Percentiles rank a stretch among this genome's conserved stretches.
Evolutionary conservation across 306 rosid genomes (phyloP).

Genomic region (Lathyrus sativus): DNA sequence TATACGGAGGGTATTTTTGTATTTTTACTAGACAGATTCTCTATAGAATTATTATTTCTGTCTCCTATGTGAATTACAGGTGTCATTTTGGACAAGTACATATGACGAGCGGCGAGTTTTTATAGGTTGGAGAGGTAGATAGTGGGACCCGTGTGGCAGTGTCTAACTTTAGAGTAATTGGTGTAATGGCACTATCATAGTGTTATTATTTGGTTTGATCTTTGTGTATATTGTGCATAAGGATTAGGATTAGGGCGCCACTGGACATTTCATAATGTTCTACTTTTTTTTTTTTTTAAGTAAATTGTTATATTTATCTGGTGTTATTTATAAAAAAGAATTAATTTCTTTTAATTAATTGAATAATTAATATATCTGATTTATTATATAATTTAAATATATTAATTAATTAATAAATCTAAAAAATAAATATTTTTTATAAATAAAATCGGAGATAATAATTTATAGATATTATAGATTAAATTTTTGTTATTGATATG

Average conservation of each 20-base stretch:
- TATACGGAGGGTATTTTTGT: conserved; percentile 34
- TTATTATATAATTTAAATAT: too few species aligned
- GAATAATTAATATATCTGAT: too few species aligned
- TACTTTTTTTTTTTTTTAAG: neutral
- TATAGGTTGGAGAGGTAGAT: neutral
- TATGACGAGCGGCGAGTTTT: neutral
- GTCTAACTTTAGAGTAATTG: neutral
- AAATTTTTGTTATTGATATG: too few species aligned
- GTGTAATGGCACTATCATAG: neutral
- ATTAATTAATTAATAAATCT: too few species aligned
- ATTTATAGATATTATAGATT: too few species aligned
- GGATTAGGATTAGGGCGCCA: neutral
- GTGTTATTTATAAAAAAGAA: too few species aligned
- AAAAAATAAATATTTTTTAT: too few species aligned
- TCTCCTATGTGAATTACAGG: conserved; percentile 27
- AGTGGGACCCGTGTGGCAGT: conserved; percentile 1
- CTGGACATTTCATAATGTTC: conserved; percentile 1
- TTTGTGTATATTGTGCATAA: neutral
- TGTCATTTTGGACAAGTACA: neutral
- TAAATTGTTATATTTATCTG: too few species aligned
- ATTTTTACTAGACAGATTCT: conserved; percentile 18
- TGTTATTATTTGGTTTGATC: neutral
- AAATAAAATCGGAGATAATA: too few species aligned
- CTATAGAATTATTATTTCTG: conserved; percentile 19
- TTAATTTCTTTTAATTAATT: too few species aligned